These are phyloP conservation scores for Cornus controversa DNA, from an alignment of 148 eudicot genomes.

Conservation along the genomic window DNA sequence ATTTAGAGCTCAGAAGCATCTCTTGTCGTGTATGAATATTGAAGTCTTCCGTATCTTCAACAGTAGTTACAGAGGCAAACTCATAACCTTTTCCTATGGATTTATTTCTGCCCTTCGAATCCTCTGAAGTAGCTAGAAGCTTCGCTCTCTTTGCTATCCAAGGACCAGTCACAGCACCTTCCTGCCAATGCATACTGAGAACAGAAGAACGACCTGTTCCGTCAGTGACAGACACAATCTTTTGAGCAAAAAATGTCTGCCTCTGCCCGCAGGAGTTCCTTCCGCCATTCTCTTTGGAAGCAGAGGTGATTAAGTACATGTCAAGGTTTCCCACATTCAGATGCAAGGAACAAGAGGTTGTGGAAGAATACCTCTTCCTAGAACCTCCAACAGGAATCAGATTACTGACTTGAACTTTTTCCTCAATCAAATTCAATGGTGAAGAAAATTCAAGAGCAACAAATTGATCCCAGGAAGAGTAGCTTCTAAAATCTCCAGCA, in stretches of 20 bases:
- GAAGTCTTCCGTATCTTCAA: conserved; percentile 46
- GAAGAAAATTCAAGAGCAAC: conserved; percentile 67
- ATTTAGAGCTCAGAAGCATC: conserved; percentile 64
- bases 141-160: conserved; percentile 66
- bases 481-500: conserved; percentile 36
- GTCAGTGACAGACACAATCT: conserved; percentile 48
- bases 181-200: conserved; percentile 71
- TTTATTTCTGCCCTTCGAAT: conserved; percentile 35
- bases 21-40: conserved; percentile 49
- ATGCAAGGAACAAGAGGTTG: conserved; percentile 55
- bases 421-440: conserved; percentile 28
- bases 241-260: conserved; percentile 37
- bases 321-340: conserved; percentile 54
- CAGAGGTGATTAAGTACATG: conserved; percentile 42
- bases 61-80: conserved; percentile 70
- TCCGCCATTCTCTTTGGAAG: conserved; percentile 21
- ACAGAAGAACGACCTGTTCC: conserved; percentile 40
- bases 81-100: conserved; percentile 47
- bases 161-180: conserved; percentile 62
- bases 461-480: conserved; percentile 68
- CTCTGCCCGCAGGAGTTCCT: conserved; percentile 24
- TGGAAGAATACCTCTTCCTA: conserved; percentile 29
- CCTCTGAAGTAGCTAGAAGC: conserved; percentile 67
- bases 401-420: conserved; percentile 33
- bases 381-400: conserved; percentile 26